Evolutionary conservation across 768 basidiomycete genomes (phyloP).

Genomic region (Xerocomus potaroensis): DNA sequence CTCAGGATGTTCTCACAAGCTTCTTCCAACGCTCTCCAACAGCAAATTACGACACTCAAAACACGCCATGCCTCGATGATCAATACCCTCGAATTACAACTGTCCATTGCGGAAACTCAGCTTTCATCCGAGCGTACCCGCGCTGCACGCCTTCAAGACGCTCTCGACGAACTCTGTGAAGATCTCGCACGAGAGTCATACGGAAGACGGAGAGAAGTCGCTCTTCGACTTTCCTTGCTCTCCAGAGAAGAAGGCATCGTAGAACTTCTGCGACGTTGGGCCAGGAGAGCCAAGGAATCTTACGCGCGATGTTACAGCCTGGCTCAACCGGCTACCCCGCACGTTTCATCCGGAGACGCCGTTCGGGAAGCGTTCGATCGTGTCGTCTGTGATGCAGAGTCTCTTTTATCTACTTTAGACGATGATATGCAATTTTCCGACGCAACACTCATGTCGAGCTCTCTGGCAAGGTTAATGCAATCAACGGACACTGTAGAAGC

Average conservation of each 20-base stretch:
- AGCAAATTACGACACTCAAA: conserved; percentile 54
- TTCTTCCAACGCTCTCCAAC: conserved; percentile 62
- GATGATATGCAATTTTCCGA: conserved; percentile 26
- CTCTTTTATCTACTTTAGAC: conserved; percentile 33
- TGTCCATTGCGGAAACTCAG: conserved; percentile 40
- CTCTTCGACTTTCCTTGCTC: conserved; percentile 56
- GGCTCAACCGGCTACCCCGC: not conserved
- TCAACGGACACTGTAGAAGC: conserved; percentile 47
- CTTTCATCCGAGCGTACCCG: conserved; percentile 43
- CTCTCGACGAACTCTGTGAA: conserved; percentile 66
- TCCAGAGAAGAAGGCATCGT: conserved; percentile 59
- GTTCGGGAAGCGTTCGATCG: conserved; percentile 28
- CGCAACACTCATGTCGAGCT: conserved; percentile 33
- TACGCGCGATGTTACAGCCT: conserved; percentile 25
- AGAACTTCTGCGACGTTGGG: conserved; percentile 55
- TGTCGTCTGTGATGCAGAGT: conserved; percentile 33
- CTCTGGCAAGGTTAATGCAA: conserved; percentile 48
- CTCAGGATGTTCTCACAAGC: conserved; percentile 85
- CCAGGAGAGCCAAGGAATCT: conserved; percentile 46
- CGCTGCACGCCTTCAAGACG: conserved; percentile 47
- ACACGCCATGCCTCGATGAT: conserved; percentile 60
- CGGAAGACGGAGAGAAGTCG: conserved; percentile 69
- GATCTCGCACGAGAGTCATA: conserved; percentile 68
- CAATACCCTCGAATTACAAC: conserved; percentile 49
- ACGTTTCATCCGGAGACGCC: conserved; percentile 12